phyloP scores from a whole-genome alignment of 2,329 filamentous ascomycete species.

The Camptophora hylomeconis region DNA sequence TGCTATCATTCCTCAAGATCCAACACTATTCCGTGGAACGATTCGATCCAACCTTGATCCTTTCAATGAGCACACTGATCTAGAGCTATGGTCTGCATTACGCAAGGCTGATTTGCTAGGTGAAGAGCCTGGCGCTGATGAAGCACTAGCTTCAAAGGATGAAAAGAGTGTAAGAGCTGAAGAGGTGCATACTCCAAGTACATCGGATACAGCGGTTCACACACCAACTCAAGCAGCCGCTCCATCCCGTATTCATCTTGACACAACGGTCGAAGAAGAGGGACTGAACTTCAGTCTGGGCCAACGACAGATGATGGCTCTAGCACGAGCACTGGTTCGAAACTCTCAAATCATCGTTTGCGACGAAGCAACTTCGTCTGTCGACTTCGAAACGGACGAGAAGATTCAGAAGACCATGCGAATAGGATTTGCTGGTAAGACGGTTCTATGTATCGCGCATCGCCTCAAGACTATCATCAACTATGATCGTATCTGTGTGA shows the following conservation, averaged over 20 bases:
- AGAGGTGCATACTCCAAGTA: no score
- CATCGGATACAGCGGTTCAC: constrained; percentile 1
- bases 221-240: constrained; percentile 12
- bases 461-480: constrained; percentile 81
- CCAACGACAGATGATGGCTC: constrained; percentile 87
- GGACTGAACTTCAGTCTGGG: constrained; percentile 92
- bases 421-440: constrained; percentile 71
- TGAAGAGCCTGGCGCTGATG: no score
- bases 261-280: constrained; percentile 79
- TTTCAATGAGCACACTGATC: constrained; percentile 13
- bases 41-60: constrained; percentile 17
- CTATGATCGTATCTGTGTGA: constrained; percentile 92
- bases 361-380: constrained; percentile 85
- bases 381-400: constrained; percentile 93
- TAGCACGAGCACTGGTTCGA: constrained; percentile 80
- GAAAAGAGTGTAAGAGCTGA: no score
- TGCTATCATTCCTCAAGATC: constrained; percentile 18
- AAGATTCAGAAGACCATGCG: constrained; percentile 89
- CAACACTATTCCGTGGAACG: constrained; percentile 16
- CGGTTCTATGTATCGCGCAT: constrained; percentile 84
- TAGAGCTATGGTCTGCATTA: constrained; percentile 28
- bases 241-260: constrained; percentile 57
- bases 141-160: constrained; percentile 3
- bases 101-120: constrained; percentile 33
- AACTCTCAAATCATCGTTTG: constrained; percentile 86